phyloP scores from a whole-genome alignment of 768 basidiomycete species.

The Cystofilobasidium capitatum region DNA sequence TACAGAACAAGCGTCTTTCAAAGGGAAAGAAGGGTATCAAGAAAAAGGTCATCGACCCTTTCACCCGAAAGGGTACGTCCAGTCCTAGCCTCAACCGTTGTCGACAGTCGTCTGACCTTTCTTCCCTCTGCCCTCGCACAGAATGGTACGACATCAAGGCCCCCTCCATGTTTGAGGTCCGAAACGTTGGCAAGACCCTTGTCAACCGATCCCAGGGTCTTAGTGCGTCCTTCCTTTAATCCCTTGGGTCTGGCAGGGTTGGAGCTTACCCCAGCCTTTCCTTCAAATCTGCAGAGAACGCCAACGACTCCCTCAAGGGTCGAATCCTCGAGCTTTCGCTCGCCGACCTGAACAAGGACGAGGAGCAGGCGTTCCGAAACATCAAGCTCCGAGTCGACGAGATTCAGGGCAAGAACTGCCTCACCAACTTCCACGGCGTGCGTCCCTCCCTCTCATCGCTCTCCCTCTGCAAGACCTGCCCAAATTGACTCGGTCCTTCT shows the following conservation, averaged over 20 bases:
- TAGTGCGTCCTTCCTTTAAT: conserved; percentile 53
- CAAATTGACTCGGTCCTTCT: not conserved
- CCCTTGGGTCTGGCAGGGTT: not conserved
- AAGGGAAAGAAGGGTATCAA: conserved; percentile 57
- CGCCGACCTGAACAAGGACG: conserved; percentile 97
- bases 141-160: conserved; percentile 99
- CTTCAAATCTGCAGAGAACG: conserved; percentile 64
- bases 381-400: conserved; percentile 91
- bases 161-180: conserved; percentile 91
- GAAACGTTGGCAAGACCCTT: conserved; percentile 96
- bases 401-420: conserved; percentile 90
- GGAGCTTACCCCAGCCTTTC: not conserved
- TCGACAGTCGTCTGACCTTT: not conserved
- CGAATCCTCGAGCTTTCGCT: conserved; percentile 93
- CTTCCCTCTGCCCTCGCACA: conserved; percentile 36
- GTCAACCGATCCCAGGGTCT: conserved; percentile 96
- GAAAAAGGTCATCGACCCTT: conserved; percentile 99
- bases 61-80: conserved; percentile 87
- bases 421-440: conserved; percentile 94
- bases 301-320: conserved; percentile 95
- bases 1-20: conserved; percentile 69
- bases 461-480: not conserved
- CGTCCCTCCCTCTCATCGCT: not conserved
- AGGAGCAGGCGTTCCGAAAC: conserved; percentile 99
- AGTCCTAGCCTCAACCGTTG: not conserved